Evolutionary conservation across 495 filamentous ascomycete species (phyloP), one percentile per base, ranked within the genome.

Genomic region (Lindgomyces ingoldianus): DNA sequence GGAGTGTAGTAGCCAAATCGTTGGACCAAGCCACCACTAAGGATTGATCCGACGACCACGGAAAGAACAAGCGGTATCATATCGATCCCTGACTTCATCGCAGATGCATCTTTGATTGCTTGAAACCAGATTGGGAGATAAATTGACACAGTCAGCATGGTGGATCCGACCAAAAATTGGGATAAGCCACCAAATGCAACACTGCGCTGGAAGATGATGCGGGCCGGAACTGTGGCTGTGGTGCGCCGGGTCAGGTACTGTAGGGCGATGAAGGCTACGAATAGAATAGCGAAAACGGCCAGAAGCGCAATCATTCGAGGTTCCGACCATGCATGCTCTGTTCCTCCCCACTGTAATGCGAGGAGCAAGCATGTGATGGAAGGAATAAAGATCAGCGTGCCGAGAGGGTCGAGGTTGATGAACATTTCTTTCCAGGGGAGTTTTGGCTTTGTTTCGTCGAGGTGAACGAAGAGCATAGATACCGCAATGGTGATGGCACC

Each of bases 1-100:
- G 89, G 90, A 0, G 85, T 84, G 77, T 94, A 95, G 75, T 94
- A 92, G 2, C 92, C 91, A 39, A 85, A 74, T 0, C 76, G 68
- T 0, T 85, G 85, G 53, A 91, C 82, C 8, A 81, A 63, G 1
- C 73, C 77, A n/a, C 92, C 91, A 0, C 81, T 74, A 1, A 84
- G 22, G 14, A 95, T 79, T 2, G 86, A 85, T 42, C 82, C 69
- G 16, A 93, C 55, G n/a, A 67, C 58, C 1, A 67, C 54, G 21
- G 63, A 63, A 1, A 70, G 50, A 0, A 70, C 63, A 14, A 67
- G 58, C 1, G 68, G 53, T 10, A 70, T 70, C 12, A 52, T 56
- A 18, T 45, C 10, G 46, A 70, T 64, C 18, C 68, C 68, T 3
- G 59, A 64, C 48, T 64, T 14, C 44, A 70, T 62, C 0, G 68